A percentile compares a stretch with the other conserved stretches of the same genome.
These are phyloP conservation scores for Fusarium sterilihyphosum DNA, from an alignment of 2,329 filamentous ascomycete species.

Conservation along the genomic window DNA sequence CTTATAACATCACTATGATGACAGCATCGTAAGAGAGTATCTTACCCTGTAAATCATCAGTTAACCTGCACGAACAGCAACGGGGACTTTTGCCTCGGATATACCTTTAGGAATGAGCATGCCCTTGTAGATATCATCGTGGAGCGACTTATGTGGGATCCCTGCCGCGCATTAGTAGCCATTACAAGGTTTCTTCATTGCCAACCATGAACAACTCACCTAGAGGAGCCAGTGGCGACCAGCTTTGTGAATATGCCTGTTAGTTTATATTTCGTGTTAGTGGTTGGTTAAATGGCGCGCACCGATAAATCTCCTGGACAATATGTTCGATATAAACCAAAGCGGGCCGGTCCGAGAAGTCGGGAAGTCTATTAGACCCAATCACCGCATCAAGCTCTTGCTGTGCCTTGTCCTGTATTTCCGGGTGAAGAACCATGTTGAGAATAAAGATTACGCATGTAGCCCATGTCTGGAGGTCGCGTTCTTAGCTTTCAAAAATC, in stretches of 20 bases:
- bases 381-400: slow-evolving; percentile 58
- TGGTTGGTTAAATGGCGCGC: background rate
- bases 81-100: background rate
- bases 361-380: slow-evolving; percentile 53
- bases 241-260: slow-evolving; percentile 36
- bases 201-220: slow-evolving; percentile 42
- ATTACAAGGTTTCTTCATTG: background rate
- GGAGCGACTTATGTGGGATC: slow-evolving; percentile 64
- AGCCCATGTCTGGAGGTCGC: slow-evolving; percentile 39
- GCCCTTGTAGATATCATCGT: slow-evolving; percentile 66
- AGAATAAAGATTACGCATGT: slow-evolving; percentile 53
- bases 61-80: background rate
- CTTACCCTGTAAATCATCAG: slow-evolving; percentile 35
- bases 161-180: slow-evolving; percentile 32
- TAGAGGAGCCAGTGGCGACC: slow-evolving; percentile 57
- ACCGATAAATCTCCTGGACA: slow-evolving; percentile 56
- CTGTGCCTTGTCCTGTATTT: slow-evolving; percentile 58
- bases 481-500: slow-evolving; percentile 35
- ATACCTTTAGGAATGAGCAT: slow-evolving; percentile 66
- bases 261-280: background rate
- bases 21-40: background rate
- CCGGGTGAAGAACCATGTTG: slow-evolving; percentile 54
- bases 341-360: slow-evolving; percentile 54
- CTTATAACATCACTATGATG: slow-evolving; percentile 1
- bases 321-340: slow-evolving; percentile 57